phyloP scores from a whole-genome alignment of 768 basidiomycete species.

The Boletellus sp. region DNA sequence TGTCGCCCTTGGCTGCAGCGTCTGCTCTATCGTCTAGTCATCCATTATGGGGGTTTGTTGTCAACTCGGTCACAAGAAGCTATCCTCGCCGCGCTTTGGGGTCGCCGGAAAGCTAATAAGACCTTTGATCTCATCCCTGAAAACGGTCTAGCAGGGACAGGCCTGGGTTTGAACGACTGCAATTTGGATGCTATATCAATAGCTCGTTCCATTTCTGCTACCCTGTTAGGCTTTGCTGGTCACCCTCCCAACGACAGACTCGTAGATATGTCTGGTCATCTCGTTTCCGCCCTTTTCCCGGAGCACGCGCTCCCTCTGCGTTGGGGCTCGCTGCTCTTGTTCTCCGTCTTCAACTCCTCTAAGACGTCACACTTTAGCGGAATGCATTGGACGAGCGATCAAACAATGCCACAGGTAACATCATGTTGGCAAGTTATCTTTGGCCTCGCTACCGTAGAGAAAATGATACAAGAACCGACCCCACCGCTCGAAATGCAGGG shows the following conservation, averaged over 20 bases:
- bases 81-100: conserved; percentile 36
- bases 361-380: neutral
- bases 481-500: conserved; percentile 1
- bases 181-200: conserved; percentile 8
- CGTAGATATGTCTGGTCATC: neutral
- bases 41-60: conserved; percentile 26
- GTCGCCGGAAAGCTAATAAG: conserved; percentile 10
- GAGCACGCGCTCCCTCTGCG: conserved; percentile 29
- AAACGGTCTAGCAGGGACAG: neutral
- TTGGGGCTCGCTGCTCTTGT: conserved; percentile 42
- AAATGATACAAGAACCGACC: conserved; percentile 12
- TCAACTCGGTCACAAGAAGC: conserved; percentile 27
- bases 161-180: neutral
- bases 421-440: conserved; percentile 41
- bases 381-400: neutral
- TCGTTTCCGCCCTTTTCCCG: conserved; percentile 30
- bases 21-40: conserved; percentile 41
- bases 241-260: neutral
- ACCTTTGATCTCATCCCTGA: neutral
- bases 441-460: conserved; percentile 39
- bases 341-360: conserved; percentile 32
- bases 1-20: conserved; percentile 36
- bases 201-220: conserved; percentile 13
- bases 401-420: conserved; percentile 2
- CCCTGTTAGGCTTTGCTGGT: conserved; percentile 5